Evolutionary conservation across 768 basidiomycete genomes (phyloP), one percentile per base, ranked within the genome.

Genomic region (Ephemerocybe angulata): DNA sequence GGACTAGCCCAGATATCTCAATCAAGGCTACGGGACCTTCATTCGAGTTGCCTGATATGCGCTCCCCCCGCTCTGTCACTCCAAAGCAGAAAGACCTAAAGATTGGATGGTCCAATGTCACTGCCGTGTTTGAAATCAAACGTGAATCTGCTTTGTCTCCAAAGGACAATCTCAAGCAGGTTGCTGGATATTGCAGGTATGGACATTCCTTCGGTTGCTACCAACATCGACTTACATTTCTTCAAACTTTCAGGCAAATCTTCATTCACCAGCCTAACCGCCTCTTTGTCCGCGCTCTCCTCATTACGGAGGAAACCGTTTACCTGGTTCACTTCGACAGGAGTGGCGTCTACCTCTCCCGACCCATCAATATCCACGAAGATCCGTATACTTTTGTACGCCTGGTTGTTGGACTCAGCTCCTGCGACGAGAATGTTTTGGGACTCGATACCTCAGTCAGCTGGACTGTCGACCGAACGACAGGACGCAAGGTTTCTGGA

Each of bases 241-340:
- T 8, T 35, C 8, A 17, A 17, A 8, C 17, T 17, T 35, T 35
- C 21, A 41, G 38, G 7, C 38, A 41, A 19, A 41, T 41, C 5
- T 41, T 41, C 38, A 7, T 41, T 19, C 38, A 41, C 8, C 54
- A 55, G 42, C 48, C 54, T 4, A 50, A 49, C 22, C 40, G 54
- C 1, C 17, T 7, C 1, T 55, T 55, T n/a, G 47, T 37, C 5
- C 40, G 54, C 24, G 25, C n/a, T 19, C 33, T 55, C 37, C 12
- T 55, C 33, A n/a, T 55, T 11, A 40, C 47, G 3, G 41, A 43
- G n/a, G 40, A 29, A 7, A 2, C 13, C 25, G 5, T 55, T 24
- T 35, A 48, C 10, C 27, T 55, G 1, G 19, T 50, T 19, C 54
- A 55, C n/a, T 50, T 25, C 35, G 54, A 55, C 37, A 10, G 54